phyloP scores from a whole-genome alignment of 73 alveolate species.

The Paramecium tetraurelia region DNA sequence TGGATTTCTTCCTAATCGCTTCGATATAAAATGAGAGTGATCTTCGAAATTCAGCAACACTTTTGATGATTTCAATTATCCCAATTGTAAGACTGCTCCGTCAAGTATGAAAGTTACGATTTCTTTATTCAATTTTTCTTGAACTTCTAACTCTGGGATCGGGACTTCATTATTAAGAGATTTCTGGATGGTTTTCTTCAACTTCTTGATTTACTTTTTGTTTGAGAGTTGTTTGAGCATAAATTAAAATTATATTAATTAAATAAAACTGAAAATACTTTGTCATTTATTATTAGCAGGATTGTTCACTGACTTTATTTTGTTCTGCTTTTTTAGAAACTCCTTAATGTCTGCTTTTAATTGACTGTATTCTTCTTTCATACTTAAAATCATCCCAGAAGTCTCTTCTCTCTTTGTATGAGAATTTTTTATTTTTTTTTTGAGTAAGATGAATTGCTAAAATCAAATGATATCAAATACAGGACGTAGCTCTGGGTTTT shows the following conservation, averaged over 20 bases:
- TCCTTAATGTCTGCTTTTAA: constrained; percentile 23
- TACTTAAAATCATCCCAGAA: background rate
- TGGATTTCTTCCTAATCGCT: constrained; percentile 77
- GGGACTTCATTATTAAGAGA: background rate
- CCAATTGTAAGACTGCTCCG: constrained; percentile 18
- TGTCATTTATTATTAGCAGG: background rate
- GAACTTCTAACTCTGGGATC: background rate
- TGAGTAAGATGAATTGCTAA: background rate
- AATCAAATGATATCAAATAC: background rate
- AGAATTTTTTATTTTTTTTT: background rate
- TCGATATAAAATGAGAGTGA: constrained; percentile 70
- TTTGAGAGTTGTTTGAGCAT: constrained; percentile 35
- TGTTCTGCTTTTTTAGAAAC: constrained; percentile 17
- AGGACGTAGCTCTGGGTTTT: background rate
- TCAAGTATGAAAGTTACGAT: background rate
- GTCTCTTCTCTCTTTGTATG: constrained; percentile 11
- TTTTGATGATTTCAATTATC: constrained; percentile 13
- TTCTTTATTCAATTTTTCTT: background rate
- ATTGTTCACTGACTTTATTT: constrained; percentile 16
- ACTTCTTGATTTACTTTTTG: background rate
- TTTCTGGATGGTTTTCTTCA: background rate
- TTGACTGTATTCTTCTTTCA: constrained; percentile 1
- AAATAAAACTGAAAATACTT: background rate
- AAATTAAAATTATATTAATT: constrained; percentile 11
- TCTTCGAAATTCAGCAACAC: constrained; percentile 85